Evolutionary conservation across 371 early-diverging fungal genomes (phyloP), one percentile per base, ranked within the genome.

Genomic region (Coelomomyces lativittatus): DNA sequence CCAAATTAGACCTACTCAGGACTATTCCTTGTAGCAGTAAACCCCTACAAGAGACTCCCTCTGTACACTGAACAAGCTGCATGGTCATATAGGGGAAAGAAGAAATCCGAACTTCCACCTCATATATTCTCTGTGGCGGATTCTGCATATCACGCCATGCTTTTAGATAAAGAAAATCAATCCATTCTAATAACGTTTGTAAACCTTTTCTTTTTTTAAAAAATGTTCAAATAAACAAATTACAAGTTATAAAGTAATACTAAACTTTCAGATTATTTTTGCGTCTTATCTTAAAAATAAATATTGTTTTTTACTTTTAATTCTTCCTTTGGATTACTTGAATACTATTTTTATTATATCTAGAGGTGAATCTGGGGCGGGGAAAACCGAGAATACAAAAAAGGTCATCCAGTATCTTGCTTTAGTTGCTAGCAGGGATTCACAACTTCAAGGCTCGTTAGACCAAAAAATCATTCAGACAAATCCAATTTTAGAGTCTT

Each of bases 331-430:
- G 10, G 10, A 4, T 37, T 10, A 37, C 37, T 37, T 21, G 25
- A 21, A 4, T 25, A 25, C 10, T 25, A 37, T 25, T 37, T 21
- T 25, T 37, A 4, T 6, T 37, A 6, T 12, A 14, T 15, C 28
- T 27, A 87, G 86, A 35, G 99, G 99, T 50, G 99, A 99, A 67
- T 93, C 96, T 21, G 99, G 99, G 31, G 99, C 99, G 25, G 99
- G 99, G 44, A 99, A 99, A 65, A 99, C 99, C 9, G 99, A 96
- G 63, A 97, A 95, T 64, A 96, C 98, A 17, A 98, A 99, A 56
- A 91, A 91, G 52, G 93, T 97, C n/a, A 97, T 98, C 46, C 91
- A 93, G 57, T 99, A 96, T 64, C 66, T 99, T 39, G 83, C 98
- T 0, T 73, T 86, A 2, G 81, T 91, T 29, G 91, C 93, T 2